phyloP scores from a whole-genome alignment of 139 green algal genomes.

The Haematococcus lacustris region DNA sequence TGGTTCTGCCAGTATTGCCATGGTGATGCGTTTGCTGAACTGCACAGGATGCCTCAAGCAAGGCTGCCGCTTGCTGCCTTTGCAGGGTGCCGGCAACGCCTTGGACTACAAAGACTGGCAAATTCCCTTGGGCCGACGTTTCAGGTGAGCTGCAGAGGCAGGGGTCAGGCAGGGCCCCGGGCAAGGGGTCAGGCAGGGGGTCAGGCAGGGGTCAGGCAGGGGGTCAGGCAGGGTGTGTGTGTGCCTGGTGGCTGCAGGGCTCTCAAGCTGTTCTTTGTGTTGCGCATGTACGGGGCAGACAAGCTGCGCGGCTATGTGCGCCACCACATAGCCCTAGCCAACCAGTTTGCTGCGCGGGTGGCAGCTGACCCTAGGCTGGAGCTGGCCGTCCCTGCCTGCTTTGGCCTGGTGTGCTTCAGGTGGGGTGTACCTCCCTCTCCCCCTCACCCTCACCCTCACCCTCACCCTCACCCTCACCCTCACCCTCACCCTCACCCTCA shows the following conservation, averaged over 20 bases:
- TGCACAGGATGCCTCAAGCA: not conserved
- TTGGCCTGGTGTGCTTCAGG: slow-evolving; percentile 66
- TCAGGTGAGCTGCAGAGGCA: too few species aligned
- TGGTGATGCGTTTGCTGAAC: not conserved
- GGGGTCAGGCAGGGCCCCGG: too few species aligned
- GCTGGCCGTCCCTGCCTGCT: slow-evolving; percentile 42
- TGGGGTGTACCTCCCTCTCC: too few species aligned
- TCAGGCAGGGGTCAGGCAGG: too few species aligned
- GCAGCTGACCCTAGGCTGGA: slow-evolving; percentile 40
- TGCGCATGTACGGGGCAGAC: slow-evolving; percentile 69
- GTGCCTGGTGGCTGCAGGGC: too few species aligned
- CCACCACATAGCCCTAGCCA: slow-evolving; percentile 55
- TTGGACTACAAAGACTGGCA: slow-evolving; percentile 77
- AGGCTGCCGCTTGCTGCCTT: not conserved
- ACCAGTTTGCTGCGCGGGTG: slow-evolving; percentile 37
- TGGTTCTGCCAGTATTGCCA: not conserved
- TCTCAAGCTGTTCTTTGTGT: slow-evolving; percentile 85
- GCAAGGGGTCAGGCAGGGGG: too few species aligned
- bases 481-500: too few species aligned
- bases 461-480: too few species aligned
- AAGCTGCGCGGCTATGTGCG: slow-evolving; percentile 52
- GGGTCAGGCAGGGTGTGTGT: too few species aligned
- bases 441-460: too few species aligned
- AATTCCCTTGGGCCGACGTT: too few species aligned
- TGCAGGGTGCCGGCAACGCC: slow-evolving; percentile 33